These are phyloP conservation scores for Colletotrichum caudatum DNA, from an alignment of 2,329 filamentous ascomycete species.

Conservation along the genomic window DNA sequence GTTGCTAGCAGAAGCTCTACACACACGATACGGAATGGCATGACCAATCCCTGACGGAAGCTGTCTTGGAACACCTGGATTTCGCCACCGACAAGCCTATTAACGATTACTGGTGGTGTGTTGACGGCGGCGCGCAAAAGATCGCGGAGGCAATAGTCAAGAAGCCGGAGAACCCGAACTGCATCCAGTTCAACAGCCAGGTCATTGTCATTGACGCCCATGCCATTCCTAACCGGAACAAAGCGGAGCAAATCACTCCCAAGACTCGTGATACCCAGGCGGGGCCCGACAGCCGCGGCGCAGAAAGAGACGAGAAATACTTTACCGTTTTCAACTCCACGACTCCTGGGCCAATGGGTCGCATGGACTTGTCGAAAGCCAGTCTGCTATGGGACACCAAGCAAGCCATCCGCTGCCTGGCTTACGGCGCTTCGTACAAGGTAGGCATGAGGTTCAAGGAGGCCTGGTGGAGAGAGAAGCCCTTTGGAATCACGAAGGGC, in stretches of 20 bases:
- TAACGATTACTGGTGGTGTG: background rate
- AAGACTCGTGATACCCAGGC: background rate
- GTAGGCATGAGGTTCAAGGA: slow-evolving; percentile 52
- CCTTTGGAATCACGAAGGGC: background rate
- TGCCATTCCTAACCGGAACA: background rate
- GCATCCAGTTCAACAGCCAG: too few relatives aligned
- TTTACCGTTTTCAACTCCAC: slow-evolving; percentile 48
- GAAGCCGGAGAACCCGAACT: too few relatives aligned
- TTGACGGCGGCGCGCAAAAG: background rate
- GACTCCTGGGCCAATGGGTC: slow-evolving; percentile 46
- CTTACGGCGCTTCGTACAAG: slow-evolving; percentile 49
- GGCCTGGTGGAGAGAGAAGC: slow-evolving; percentile 48
- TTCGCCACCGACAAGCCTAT: background rate
- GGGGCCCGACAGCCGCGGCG: background rate
- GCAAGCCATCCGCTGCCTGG: slow-evolving; percentile 46
- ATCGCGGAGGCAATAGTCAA: background rate
- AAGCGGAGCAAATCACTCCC: background rate
- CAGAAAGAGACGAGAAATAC: slow-evolving; percentile 35
- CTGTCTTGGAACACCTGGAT: background rate
- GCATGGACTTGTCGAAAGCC: slow-evolving; percentile 46
- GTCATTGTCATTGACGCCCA: background rate
- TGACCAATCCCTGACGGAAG: background rate
- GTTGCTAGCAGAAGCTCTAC: too few relatives aligned
- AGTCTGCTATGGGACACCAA: slow-evolving; percentile 8
- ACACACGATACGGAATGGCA: background rate